A percentile compares a stretch with the other conserved stretches of the same genome.
These are phyloP conservation scores for Leccinum cinnamomeum DNA, from an alignment of 1,284 basidiomycete species.

Conservation along the genomic window DNA sequence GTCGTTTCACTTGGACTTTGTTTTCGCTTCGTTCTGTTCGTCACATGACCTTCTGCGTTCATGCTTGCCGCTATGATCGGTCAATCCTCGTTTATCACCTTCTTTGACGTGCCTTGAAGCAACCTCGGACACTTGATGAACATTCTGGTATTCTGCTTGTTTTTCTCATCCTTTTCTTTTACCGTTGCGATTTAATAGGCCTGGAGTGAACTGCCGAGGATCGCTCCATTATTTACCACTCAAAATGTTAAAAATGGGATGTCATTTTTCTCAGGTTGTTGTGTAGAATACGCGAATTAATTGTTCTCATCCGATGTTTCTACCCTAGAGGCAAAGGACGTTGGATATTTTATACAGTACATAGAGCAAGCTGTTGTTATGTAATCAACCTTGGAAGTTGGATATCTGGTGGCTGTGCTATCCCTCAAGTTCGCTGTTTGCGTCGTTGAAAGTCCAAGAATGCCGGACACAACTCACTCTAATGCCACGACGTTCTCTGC, in stretches of 20 bases:
- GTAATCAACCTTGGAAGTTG: neutral
- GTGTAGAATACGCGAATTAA: neutral
- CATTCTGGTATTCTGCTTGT: neutral
- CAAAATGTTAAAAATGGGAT: neutral
- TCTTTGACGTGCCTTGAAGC: neutral
- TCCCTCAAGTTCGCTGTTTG: neutral
- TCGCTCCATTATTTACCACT: neutral
- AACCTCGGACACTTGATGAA: neutral
- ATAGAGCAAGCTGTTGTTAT: too few species aligned
- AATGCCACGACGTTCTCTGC: conserved; percentile 61
- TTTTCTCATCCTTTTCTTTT: neutral
- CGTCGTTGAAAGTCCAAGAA: conserved; percentile 5
- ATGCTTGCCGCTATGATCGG: neutral
- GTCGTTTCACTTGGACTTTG: neutral
- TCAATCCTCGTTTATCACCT: neutral
- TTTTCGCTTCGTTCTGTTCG: neutral
- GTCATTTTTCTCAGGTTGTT: neutral
- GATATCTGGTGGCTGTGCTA: neutral
- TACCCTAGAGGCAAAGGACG: neutral
- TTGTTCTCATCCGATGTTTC: neutral
- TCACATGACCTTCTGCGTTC: neutral
- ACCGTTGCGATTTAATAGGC: neutral
- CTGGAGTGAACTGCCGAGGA: neutral
- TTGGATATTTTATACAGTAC: neutral
- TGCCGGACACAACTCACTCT: conserved; percentile 19